Conservation (phyloP, 2,329 filamentous ascomycete genomes). For the Boeremia exigua region DNA sequence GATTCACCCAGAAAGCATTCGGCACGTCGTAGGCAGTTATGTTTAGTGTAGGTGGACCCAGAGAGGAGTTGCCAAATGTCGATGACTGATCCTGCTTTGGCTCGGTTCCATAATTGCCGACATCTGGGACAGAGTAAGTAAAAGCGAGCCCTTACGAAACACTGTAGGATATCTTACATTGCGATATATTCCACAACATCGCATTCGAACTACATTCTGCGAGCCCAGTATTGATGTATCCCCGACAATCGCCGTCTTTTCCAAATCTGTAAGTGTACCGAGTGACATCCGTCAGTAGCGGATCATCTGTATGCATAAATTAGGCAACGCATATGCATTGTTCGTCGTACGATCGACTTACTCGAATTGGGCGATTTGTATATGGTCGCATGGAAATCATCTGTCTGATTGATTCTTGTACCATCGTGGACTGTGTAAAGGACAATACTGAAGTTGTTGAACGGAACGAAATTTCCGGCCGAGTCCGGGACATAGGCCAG, state of each 20-base stretch:
- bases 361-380: background rate
- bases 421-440: constrained; percentile 21
- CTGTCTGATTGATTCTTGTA: constrained; percentile 10
- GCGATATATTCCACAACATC: background rate
- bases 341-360: background rate
- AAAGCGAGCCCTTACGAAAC: too few relatives aligned
- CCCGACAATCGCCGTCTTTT: background rate
- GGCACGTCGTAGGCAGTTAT: background rate
- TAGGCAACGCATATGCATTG: background rate
- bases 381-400: constrained; percentile 1
- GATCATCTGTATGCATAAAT: background rate
- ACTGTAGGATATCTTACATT: background rate
- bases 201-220: background rate
- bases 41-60: background rate
- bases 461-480: constrained; percentile 10
- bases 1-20: background rate
- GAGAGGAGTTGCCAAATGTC: background rate
- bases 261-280: background rate
- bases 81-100: background rate
- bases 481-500: constrained; percentile 7
- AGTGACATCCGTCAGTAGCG: background rate
- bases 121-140: background rate
- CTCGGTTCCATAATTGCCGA: background rate
- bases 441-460: constrained; percentile 5
- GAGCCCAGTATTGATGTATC: background rate